Evolutionary conservation across 2,329 filamentous ascomycete genomes (phyloP), one percentile per base, ranked within the genome.

Genomic region (Alternaria atra): DNA sequence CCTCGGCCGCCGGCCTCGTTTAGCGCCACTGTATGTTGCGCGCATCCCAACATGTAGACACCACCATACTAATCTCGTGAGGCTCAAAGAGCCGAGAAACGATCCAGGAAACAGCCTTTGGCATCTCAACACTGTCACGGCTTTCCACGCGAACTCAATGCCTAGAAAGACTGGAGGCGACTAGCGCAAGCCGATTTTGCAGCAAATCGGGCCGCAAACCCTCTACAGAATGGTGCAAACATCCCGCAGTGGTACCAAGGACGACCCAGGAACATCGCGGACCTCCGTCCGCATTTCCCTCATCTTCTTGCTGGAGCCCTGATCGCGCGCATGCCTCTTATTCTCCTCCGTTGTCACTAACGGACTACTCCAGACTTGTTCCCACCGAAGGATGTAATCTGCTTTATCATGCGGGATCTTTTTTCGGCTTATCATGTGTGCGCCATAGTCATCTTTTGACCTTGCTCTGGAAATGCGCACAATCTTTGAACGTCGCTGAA

Each of bases 201-300:
- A n/a, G 20, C 5, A 25, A 50, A n/a, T 50, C 46, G 46, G 46
- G 30, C 46, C 32, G 32, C 32, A 2, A 35, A 0, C 17, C 20
- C 46, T 50, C 46, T 30, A 50, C 30, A 50, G n/a, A 50, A 50
- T 35, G 13, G 32, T 50, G 46, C 46, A 50, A 9, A 32, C 46
- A 50, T 50, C 30, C 17, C 4, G 17, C 46, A 48, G 46, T n/a
- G 44, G 34, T 48, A 20, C 20, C 20, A n/a, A n/a, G n/a, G n/a
- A n/a, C n/a, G n/a, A n/a, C n/a, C n/a, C n/a, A 29, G 27, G 30
- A 35, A 23, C 20, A 35, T 48, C 30, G 30, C 46, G 30, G 46
- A 34, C 46, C 35, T 48, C 46, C 30, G 13, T 48, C 25, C 29
- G 7, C 6, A 13, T 34, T n/a, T 32, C 23, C 20, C 12, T 43